Percentiles rank a stretch among this genome's conserved stretches.
phyloP scores from a whole-genome alignment of 352 stramenopile genomes.

The Pythium phragmiticola region DNA sequence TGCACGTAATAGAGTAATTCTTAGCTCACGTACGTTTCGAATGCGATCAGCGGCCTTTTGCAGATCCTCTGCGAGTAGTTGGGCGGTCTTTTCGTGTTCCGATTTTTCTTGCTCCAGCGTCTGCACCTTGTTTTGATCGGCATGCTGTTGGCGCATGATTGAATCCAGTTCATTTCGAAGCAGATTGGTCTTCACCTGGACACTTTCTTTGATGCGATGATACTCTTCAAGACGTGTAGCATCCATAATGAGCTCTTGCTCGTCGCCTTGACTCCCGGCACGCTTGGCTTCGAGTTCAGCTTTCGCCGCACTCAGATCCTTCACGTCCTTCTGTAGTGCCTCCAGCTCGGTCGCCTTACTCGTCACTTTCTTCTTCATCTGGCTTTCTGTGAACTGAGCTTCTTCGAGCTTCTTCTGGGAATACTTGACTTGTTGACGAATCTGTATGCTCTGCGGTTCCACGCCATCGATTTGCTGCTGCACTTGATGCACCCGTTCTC shows the following conservation, averaged over 20 bases:
- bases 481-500: constrained; percentile 70
- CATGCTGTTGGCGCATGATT: constrained; percentile 61
- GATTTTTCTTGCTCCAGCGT: constrained; percentile 66
- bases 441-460: constrained; percentile 65
- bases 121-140: constrained; percentile 73
- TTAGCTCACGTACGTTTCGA: constrained; percentile 39
- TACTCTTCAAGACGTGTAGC: constrained; percentile 75
- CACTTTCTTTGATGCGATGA: constrained; percentile 78
- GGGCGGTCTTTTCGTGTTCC: constrained; percentile 70
- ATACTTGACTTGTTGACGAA: constrained; percentile 91
- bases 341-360: constrained; percentile 86
- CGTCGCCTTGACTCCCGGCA: constrained; percentile 37
- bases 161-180: constrained; percentile 70
- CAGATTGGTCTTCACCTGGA: constrained; percentile 67
- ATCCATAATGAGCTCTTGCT: constrained; percentile 59
- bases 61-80: constrained; percentile 60
- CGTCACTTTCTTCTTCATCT: constrained; percentile 72
- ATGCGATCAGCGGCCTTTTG: constrained; percentile 63
- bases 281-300: constrained; percentile 51
- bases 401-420: constrained; percentile 65
- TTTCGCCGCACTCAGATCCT: constrained; percentile 62
- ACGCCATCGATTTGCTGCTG: constrained; percentile 86
- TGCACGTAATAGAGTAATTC: too few relatives aligned
- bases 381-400: constrained; percentile 44
- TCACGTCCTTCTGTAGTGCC: constrained; percentile 66